Evolutionary conservation across 2,329 filamentous ascomycete genomes (phyloP), one percentile per base, ranked within the genome.

Genomic region (Diaporthe citriasiana): DNA sequence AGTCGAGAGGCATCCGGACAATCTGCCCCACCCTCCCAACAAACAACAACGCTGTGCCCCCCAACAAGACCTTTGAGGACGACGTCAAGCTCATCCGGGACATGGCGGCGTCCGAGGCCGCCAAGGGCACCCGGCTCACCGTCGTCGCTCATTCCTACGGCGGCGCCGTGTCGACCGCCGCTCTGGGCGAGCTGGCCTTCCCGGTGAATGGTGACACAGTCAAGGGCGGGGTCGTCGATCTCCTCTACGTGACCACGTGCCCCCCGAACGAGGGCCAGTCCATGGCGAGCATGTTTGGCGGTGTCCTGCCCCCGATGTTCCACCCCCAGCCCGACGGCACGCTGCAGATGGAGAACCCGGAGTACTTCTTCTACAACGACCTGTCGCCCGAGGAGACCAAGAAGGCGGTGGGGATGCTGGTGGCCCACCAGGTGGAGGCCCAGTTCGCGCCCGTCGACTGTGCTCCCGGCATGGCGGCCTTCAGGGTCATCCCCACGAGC

Each of bases 71-170:
- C 9, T 57, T 77, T 17, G 40, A 45, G 19, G 76, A 77, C 70
- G 76, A 77, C 27, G 50, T 77, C 27, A 51, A 57, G 8, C 25
- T 74, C 15, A 70, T 74, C 42, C 65, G 68, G 22, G 55, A 47
- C 17, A 40, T 74, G 33, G 57, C 51, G 35, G 56, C 68, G 17
- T 38, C 56, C 47, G 72, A 74, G 68, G 56, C 15, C 55, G 68
- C 65, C 17, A 70, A 63, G 42, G 72, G 72, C 56, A 74, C 68
- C 55, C 55, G 59, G 38, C 68, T 74, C 30, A 71, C 72, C 51
- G 45, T 77, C 56, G 53, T 78, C 25, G 77, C 73, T 6, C 78
- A 78, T 47, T 79, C 77, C 7, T 79, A 76, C 9, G 77, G 77
- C 15, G 78, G 78, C 38, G 40, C 76, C 30, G 72, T 77, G 25